Conservation (phyloP, 108 stramenopile genomes). For the Phaeodactylum tricornutum region DNA sequence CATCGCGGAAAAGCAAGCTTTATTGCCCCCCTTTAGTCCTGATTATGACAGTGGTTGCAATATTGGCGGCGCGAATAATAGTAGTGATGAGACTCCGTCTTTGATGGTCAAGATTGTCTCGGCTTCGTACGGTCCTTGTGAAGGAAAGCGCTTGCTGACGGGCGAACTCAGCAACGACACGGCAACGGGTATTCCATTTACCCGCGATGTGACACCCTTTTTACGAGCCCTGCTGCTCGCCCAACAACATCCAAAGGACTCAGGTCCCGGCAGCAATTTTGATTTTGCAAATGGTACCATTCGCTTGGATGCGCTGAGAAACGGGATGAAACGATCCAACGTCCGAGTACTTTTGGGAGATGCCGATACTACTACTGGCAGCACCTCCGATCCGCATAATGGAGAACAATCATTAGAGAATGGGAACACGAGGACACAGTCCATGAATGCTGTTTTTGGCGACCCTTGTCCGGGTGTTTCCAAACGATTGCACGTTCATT, state of each 20-base stretch:
- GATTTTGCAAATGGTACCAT: background rate
- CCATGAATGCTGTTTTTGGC: slow-evolving; percentile 60
- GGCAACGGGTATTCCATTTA: slow-evolving; percentile 10
- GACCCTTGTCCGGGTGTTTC: slow-evolving; percentile 65
- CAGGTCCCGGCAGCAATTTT: background rate
- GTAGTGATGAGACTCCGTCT: no score
- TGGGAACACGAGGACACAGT: background rate
- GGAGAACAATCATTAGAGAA: no score
- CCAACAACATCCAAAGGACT: background rate
- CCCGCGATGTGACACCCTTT: slow-evolving; percentile 41
- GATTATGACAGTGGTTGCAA: no score
- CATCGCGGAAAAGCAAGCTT: no score
- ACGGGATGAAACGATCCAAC: no score
- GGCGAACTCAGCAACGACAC: slow-evolving; percentile 18
- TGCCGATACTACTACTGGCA: background rate
- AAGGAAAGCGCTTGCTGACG: slow-evolving; percentile 26
- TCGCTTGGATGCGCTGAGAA: background rate
- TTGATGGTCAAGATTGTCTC: slow-evolving; percentile 33
- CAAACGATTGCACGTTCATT: slow-evolving; percentile 35
- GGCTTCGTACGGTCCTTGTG: slow-evolving; percentile 45
- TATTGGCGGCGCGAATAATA: no score
- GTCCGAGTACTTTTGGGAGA: background rate
- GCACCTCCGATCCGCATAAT: no score
- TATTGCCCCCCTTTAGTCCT: no score
- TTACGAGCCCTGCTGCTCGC: slow-evolving; percentile 19